Evolutionary conservation across 352 stramenopile species (phyloP), one percentile per base, ranked within the genome.

Genomic region (Aphanomyces astaci): DNA sequence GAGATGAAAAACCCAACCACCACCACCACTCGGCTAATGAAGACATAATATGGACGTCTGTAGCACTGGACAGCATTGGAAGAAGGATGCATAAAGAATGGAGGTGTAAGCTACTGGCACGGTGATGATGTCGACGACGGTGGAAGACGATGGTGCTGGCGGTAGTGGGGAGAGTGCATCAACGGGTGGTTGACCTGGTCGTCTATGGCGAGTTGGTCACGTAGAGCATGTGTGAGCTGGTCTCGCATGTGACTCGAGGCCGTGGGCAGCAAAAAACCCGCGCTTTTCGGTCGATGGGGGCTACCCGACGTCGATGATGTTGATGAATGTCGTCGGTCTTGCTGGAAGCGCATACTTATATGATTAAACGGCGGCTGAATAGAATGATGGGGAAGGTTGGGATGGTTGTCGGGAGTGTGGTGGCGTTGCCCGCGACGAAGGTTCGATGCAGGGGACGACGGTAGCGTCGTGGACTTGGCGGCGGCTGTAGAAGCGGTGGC

Each of bases 181-280:
- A 28, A 36, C 33, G 53, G 17, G 53, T 62, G 19, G 30, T 62
- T 32, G 10, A 64, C 27, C 13, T 49, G 31, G 13, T 39, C 22
- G 13, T 65, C 22, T 9, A 27, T 17, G 11, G 46, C 56, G 19
- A 65, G 15, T 27, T 65, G 56, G 5, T 49, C 36, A 39, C 56
- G 56, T 4, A 65, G n/a, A 4, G 36, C 36, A 5, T 53, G 56
- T 4, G 19, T 39, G 11, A 65, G 22, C 36, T 65, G 56, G 9
- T 46, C 10, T 30, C 56, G 56, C n/a, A 13, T 11, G 2, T 65
- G 36, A 22, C 56, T 65, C 31, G 31, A 52, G n/a, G 32, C 56
- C 32, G 56, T 65, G 5, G 56, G 22, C 31, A 65, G 17, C 9
- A 65, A 24, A 36, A 65, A 65, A n/a, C 56, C 56, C 9, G 56